Evolutionary conservation across 208 protist genomes (phyloP).

Genomic region (Crithidia fasciculata): DNA sequence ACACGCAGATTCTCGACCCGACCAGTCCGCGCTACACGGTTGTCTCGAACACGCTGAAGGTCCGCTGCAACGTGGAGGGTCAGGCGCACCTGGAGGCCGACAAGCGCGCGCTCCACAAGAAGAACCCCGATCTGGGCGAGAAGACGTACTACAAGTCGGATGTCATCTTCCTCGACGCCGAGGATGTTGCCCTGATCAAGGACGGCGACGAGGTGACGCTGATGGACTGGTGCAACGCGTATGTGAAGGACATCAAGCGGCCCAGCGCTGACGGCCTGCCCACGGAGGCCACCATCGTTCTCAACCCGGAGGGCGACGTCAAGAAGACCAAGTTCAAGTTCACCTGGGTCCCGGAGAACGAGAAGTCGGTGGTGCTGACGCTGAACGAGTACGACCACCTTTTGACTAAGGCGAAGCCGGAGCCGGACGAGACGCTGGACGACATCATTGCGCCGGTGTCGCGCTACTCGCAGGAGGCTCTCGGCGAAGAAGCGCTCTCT

Average conservation of each 20-base stretch:
- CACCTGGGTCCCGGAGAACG: constrained; percentile 95
- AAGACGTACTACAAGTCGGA: constrained; percentile 93
- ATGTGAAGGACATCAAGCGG: constrained; percentile 79
- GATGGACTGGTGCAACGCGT: constrained; percentile 99
- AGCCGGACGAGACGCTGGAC: constrained; percentile 93
- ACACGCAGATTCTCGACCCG: constrained; percentile 98
- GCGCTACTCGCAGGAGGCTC: constrained; percentile 64
- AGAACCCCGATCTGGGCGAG: constrained; percentile 93
- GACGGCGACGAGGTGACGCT: constrained; percentile 98
- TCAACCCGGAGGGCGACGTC: constrained; percentile 95
- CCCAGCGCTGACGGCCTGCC: constrained; percentile 44
- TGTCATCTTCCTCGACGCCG: constrained; percentile 92
- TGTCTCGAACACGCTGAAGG: constrained; percentile 84
- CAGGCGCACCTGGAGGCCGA: constrained; percentile 61
- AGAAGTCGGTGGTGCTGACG: constrained; percentile 67
- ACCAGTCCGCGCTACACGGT: constrained; percentile 96
- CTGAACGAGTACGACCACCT: constrained; percentile 97
- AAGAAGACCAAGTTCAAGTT: constrained; percentile 99
- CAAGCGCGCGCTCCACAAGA: constrained; percentile 92
- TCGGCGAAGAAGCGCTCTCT: constrained; percentile 91
- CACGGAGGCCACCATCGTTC: constrained; percentile 71
- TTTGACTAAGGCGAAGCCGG: constrained; percentile 97
- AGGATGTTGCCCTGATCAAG: constrained; percentile 93
- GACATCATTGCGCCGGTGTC: constrained; percentile 93
- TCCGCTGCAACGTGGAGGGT: constrained; percentile 79